Percentiles rank a stretch among this genome's conserved stretches.
These are phyloP conservation scores for Endoconidiophora laricicola DNA, from an alignment of 2,329 filamentous ascomycete genomes.

Conservation along the genomic window DNA sequence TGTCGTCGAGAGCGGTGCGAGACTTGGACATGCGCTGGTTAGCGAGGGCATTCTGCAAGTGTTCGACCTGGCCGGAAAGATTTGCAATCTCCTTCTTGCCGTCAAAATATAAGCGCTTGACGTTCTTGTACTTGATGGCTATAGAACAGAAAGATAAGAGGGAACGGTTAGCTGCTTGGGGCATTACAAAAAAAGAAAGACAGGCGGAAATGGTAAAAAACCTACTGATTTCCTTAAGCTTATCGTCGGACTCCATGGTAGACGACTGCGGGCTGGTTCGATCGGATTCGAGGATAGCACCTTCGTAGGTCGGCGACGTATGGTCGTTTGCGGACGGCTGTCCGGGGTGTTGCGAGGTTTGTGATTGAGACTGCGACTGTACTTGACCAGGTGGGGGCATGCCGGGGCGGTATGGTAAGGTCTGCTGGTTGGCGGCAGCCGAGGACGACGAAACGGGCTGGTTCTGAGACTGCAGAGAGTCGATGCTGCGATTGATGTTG, in stretches of 20 bases:
- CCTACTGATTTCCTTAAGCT: constrained; percentile 41
- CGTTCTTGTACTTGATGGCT: constrained; percentile 96
- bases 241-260: constrained; percentile 31
- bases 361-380: constrained; percentile 19
- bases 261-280: constrained; percentile 41
- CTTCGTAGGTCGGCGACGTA: constrained; percentile 27
- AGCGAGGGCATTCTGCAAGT: constrained; percentile 91
- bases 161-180: constrained; percentile 12
- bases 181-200: background rate
- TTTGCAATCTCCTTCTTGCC: constrained; percentile 84
- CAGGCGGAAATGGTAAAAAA: constrained; percentile 13
- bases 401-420: constrained; percentile 24
- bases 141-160: constrained; percentile 13
- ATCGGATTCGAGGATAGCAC: constrained; percentile 28
- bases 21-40: constrained; percentile 92
- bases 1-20: constrained; percentile 85
- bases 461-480: too few species aligned
- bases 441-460: background rate
- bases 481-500: too few species aligned
- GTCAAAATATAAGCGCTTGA: constrained; percentile 95
- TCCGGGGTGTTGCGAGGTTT: background rate
- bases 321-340: background rate
- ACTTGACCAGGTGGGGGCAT: constrained; percentile 18
- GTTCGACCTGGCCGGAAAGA: constrained; percentile 63
- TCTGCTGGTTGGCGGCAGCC: constrained; percentile 21